Conservation (phyloP, 805 yeast genomes). For the Clavispora santaluciae region DNA sequence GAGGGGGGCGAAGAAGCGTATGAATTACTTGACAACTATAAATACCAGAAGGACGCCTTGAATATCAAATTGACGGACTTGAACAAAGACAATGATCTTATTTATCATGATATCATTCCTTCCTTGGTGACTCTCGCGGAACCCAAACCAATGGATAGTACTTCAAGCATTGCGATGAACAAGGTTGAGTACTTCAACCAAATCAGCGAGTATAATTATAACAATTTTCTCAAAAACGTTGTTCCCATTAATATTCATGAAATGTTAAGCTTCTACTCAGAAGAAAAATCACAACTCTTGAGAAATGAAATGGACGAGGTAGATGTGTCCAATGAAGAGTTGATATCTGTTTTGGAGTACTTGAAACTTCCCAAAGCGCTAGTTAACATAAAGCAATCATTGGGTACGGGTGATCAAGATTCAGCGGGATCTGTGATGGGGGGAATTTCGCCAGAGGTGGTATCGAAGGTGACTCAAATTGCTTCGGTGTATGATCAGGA, state of each 20-base stretch:
- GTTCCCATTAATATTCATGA: slow-evolving; percentile 87
- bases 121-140: slow-evolving; percentile 54
- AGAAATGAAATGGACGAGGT: slow-evolving; percentile 70
- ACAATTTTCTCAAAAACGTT: slow-evolving; percentile 67
- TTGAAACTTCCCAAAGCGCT: slow-evolving; percentile 69
- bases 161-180: slow-evolving; percentile 52
- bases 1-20: slow-evolving; percentile 24
- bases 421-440: background rate
- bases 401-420: slow-evolving; percentile 11
- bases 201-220: slow-evolving; percentile 33
- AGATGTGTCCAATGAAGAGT: slow-evolving; percentile 76
- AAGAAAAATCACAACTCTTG: slow-evolving; percentile 73
- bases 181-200: slow-evolving; percentile 40
- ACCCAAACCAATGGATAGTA: slow-evolving; percentile 65
- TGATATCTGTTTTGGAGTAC: slow-evolving; percentile 73
- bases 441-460: slow-evolving; percentile 5
- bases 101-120: slow-evolving; percentile 79
- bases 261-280: slow-evolving; percentile 81
- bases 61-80: slow-evolving; percentile 38
- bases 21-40: slow-evolving; percentile 37
- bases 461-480: slow-evolving; percentile 18
- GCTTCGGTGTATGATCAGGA: slow-evolving; percentile 27
- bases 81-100: slow-evolving; percentile 82
- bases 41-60: slow-evolving; percentile 38
- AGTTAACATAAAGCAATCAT: slow-evolving; percentile 45